phyloP scores from a whole-genome alignment of 805 yeast genomes.

The Candida awuae region DNA sequence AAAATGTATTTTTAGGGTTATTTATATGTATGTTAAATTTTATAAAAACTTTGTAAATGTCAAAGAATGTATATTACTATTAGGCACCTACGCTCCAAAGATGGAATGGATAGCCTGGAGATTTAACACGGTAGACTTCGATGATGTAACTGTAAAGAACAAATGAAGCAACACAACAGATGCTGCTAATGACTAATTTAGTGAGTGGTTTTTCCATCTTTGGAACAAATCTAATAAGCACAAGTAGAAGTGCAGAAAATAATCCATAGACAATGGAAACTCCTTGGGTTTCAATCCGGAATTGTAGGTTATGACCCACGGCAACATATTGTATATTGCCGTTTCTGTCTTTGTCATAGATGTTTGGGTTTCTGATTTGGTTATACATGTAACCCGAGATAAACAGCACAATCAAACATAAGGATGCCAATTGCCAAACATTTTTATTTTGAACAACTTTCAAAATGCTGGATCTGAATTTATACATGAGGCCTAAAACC shows the following conservation, averaged over 20 bases:
- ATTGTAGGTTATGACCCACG: conserved; percentile 66
- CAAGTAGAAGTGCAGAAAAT: conserved; percentile 51
- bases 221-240: conserved; percentile 53
- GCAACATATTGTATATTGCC: conserved; percentile 33
- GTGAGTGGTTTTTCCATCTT: conserved; percentile 36
- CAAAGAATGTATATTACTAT: too few species aligned
- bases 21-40: too few species aligned
- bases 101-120: conserved; percentile 67
- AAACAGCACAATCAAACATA: conserved; percentile 62
- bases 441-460: conserved; percentile 41
- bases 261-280: conserved; percentile 66
- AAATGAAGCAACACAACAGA: conserved; percentile 39
- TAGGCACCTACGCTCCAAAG: conserved; percentile 31
- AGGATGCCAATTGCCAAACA: conserved; percentile 65
- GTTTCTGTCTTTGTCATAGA: conserved; percentile 38
- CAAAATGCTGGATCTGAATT: conserved; percentile 29
- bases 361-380: conserved; percentile 66
- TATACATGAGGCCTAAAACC: conserved; percentile 18
- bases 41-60: too few species aligned
- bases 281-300: conserved; percentile 85
- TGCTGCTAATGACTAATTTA: conserved; percentile 41
- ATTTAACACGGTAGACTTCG: conserved; percentile 60
- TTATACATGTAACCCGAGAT: conserved; percentile 92
- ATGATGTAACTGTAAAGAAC: conserved; percentile 57
- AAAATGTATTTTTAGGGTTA: too few species aligned